A percentile compares a stretch with the other conserved stretches of the same genome.
phyloP scores from a whole-genome alignment of 345 rosid species.

The Alliaria petiolata region DNA sequence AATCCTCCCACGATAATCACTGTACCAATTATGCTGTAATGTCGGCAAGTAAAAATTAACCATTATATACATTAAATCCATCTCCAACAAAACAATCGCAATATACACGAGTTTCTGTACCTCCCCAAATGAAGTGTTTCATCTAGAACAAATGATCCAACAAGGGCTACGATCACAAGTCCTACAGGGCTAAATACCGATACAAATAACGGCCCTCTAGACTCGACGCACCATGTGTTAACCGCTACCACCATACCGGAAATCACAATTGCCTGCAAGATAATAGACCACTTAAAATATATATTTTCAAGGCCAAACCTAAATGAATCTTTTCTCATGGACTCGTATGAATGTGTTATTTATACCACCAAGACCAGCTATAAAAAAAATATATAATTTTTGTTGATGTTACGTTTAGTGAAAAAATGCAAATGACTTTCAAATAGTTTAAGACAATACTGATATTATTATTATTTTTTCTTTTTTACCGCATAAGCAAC shows the following conservation, averaged over 20 bases:
- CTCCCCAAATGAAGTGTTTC: conserved; percentile 50
- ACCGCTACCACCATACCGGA: conserved; percentile 37
- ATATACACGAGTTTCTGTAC: conserved; percentile 25
- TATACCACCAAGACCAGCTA: neutral
- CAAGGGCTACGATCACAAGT: conserved; percentile 43
- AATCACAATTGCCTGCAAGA: conserved; percentile 39
- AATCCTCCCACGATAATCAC: conserved; percentile 39
- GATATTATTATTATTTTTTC: too few species aligned
- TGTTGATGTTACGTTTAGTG: neutral
- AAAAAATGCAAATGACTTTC: neutral
- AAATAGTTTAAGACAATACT: neutral
- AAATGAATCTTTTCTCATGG: neutral
- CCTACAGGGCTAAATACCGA: conserved; percentile 44
- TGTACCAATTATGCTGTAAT: conserved; percentile 40
- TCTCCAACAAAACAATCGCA: conserved; percentile 1
- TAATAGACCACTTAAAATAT: neutral
- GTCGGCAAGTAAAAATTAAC: conserved; percentile 9
- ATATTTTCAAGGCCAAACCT: neutral
- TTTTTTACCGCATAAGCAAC: conserved; percentile 35
- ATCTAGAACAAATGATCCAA: conserved; percentile 37
- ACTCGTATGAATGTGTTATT: neutral
- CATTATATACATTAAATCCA: neutral
- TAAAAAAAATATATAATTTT: too few species aligned
- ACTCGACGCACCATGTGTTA: conserved; percentile 38
- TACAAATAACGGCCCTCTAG: conserved; percentile 46